Base-by-base conservation (phyloP, 192 early-diverging fungal species). In the Phlyctochytrium arcticum region DNA sequence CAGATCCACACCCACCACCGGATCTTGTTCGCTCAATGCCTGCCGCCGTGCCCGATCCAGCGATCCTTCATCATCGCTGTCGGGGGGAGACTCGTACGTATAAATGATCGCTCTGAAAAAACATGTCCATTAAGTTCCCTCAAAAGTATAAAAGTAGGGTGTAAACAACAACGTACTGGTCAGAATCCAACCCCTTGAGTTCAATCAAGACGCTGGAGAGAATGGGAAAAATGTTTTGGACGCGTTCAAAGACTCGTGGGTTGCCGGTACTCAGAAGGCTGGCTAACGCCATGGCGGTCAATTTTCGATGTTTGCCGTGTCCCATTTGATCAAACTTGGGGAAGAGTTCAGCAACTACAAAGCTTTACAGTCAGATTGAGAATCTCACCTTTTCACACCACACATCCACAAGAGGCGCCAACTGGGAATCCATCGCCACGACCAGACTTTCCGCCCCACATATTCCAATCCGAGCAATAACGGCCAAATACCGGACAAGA, bases 261-360 rank as follows among this genome's bases (percentile, higher is more conserved):
- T 84, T 62, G 3, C 75, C 75, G 0, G 84, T 86, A 5, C 73
- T 54, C 5, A 88, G 66, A 57, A 90, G 65, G 5, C 34, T 58
- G 17, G 83, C 74, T 53, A 91, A 62, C 10, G 81, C 75, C 15
- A 90, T 86, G 6, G 56, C 56, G n/a, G 56, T 37, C 30, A 57
- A 37, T 64, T 90, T 90, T 24, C 86, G 73, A 58, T 86, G 77
- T 48, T 84, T 83, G 10, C 81, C 74, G 50, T 91, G 86, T 6
- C 85, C 80, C 48, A 91, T 78, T 21, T 83, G 84, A 73, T 92
- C 91, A 79, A 87, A 90, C 88, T 92, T 19, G 15, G 15, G 21
- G 21, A 44, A 44, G 37, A 19, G 8, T 42, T 29, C 10, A 60
- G 17, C 34, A 58, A 10, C 33, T 53, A 1, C 0, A 24, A 30